These are phyloP conservation scores for Vararia minispora DNA, from an alignment of 768 basidiomycete species.

Conservation along the genomic window DNA sequence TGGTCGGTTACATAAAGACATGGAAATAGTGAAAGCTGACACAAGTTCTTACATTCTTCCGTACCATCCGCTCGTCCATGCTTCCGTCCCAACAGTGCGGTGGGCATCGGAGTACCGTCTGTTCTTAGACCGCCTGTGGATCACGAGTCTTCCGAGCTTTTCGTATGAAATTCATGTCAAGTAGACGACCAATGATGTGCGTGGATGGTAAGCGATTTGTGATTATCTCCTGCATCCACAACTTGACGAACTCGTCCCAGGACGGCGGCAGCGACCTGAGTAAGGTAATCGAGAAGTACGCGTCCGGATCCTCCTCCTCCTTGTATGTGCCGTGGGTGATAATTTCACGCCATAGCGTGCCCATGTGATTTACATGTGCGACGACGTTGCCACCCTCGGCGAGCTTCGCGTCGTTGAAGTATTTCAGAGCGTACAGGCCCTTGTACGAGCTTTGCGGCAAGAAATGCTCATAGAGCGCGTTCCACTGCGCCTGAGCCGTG, in stretches of 20 bases:
- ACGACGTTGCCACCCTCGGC: constrained; percentile 6
- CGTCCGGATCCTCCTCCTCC: constrained; percentile 1
- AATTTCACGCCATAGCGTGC: constrained; percentile 9
- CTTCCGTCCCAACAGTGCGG: no score
- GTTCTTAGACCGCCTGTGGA: no score
- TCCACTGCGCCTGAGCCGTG: constrained; percentile 4
- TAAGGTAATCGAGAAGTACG: constrained; percentile 3
- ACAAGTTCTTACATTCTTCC: no score
- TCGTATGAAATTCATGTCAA: no score
- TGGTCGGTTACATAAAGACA: no score
- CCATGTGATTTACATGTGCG: constrained; percentile 10
- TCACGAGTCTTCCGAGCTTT: no score
- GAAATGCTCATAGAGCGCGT: constrained; percentile 6
- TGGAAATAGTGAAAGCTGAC: no score
- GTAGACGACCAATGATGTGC: no score
- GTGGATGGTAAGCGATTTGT: no score
- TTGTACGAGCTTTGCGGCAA: constrained; percentile 7
- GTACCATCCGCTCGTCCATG: no score
- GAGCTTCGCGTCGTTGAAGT: constrained; percentile 1
- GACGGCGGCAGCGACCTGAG: constrained; percentile 7
- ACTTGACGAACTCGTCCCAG: constrained; percentile 7
- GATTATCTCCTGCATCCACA: no score
- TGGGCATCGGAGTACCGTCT: no score
- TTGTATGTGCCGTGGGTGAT: constrained; percentile 1
- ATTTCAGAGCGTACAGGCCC: constrained; percentile 5